phyloP scores from a whole-genome alignment of 1,284 basidiomycete genomes.

The Hypsizygus ulmarius region DNA sequence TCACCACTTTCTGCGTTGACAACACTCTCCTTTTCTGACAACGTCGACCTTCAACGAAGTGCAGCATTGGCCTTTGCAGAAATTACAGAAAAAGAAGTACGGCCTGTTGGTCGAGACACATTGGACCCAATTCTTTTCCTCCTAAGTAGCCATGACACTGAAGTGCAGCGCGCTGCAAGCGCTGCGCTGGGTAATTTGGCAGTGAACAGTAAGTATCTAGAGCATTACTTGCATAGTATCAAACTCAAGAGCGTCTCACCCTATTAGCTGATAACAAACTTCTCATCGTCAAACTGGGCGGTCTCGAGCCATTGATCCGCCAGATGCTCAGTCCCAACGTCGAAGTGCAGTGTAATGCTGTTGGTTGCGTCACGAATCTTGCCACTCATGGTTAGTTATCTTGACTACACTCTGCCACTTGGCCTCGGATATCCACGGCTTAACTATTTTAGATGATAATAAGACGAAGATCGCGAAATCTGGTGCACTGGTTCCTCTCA shows the following conservation, averaged over 20 bases:
- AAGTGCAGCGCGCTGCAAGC: slow-evolving; percentile 97
- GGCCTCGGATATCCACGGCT: slow-evolving; percentile 10
- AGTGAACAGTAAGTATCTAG: slow-evolving; percentile 81
- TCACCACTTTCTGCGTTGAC: slow-evolving; percentile 92
- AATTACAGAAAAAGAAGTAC: slow-evolving; percentile 99
- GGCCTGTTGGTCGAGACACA: slow-evolving; percentile 95
- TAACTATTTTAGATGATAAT: slow-evolving; percentile 78
- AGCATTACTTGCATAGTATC: slow-evolving; percentile 20
- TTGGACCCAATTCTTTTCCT: slow-evolving; percentile 98
- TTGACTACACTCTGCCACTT: slow-evolving; percentile 2
- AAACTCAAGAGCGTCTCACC: slow-evolving; percentile 18
- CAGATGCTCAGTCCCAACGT: slow-evolving; percentile 99
- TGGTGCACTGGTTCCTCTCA: slow-evolving; percentile 94
- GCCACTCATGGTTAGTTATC: slow-evolving; percentile 86
- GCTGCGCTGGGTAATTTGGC: slow-evolving; percentile 98
- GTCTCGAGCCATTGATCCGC: slow-evolving; percentile 95
- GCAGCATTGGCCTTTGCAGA: slow-evolving; percentile 98
- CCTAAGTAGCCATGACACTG: slow-evolving; percentile 96
- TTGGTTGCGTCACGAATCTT: slow-evolving; percentile 98
- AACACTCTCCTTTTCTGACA: slow-evolving; percentile 98
- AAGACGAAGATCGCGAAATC: slow-evolving; percentile 99
- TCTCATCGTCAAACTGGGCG: slow-evolving; percentile 96
- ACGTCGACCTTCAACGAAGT: slow-evolving; percentile 97
- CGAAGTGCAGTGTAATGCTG: slow-evolving; percentile 99
- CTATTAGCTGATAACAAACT: slow-evolving; percentile 94